phyloP scores from a whole-genome alignment of 2,329 filamentous ascomycete genomes.

The Alternaria ventricosa region DNA sequence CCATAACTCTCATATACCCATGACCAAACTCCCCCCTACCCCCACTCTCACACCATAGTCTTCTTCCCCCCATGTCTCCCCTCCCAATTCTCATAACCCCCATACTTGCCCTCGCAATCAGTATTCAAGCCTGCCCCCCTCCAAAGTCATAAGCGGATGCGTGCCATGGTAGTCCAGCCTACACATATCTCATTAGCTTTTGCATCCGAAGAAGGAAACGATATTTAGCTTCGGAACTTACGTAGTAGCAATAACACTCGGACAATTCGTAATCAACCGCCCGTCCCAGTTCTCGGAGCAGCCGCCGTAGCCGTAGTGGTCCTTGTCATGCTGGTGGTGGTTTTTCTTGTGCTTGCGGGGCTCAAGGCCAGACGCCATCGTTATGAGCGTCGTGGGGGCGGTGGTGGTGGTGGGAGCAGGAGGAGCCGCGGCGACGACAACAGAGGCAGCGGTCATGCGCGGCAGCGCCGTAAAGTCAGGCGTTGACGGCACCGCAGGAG shows the following conservation, averaged over 20 bases:
- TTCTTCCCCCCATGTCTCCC: neutral
- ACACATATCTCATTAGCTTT: neutral
- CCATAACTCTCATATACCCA: too few relatives aligned
- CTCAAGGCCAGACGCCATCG: neutral
- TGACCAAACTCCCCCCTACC: too few relatives aligned
- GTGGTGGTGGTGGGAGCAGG: neutral
- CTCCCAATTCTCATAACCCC: neutral
- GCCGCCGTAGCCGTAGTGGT: neutral
- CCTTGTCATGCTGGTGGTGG: neutral
- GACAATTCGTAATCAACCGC: neutral
- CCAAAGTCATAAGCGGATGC: neutral
- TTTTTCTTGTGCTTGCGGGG: neutral
- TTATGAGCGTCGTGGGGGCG: neutral
- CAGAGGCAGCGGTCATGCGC: neutral
- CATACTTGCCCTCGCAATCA: neutral
- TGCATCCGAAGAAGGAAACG: too few relatives aligned
- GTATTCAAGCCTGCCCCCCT: fast-evolving
- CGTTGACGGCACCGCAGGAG: neutral
- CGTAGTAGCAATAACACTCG: neutral
- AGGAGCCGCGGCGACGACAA: too few relatives aligned
- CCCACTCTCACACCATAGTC: neutral
- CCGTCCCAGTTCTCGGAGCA: neutral
- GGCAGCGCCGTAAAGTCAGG: neutral
- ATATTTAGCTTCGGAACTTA: neutral
- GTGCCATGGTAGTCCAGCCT: neutral